Percentiles rank a stretch among this genome's conserved stretches.
phyloP scores from a whole-genome alignment of 1,284 basidiomycete species.

The Ganoderma boninense region DNA sequence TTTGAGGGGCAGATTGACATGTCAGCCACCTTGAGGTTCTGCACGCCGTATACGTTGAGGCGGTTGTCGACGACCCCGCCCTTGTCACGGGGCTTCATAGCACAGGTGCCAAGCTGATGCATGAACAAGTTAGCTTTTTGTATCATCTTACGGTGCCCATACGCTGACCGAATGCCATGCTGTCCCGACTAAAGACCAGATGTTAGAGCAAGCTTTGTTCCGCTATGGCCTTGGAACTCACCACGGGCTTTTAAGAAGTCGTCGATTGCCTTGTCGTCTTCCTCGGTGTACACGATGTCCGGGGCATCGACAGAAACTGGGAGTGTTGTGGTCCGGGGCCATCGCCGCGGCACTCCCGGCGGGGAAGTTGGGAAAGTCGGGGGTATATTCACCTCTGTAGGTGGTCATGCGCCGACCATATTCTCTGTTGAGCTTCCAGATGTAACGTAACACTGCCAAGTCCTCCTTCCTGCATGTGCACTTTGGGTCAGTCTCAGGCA shows the following conservation, averaged over 20 bases:
- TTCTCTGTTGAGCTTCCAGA: constrained; percentile 67
- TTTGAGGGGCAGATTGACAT: constrained; percentile 48
- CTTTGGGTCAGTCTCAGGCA: background rate
- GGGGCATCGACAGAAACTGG: constrained; percentile 54
- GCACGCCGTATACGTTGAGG: constrained; percentile 70
- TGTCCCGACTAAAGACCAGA: background rate
- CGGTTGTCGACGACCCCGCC: constrained; percentile 69
- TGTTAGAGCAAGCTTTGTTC: background rate
- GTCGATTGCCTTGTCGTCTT: constrained; percentile 63
- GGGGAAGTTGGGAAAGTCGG: constrained; percentile 58
- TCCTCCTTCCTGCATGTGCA: constrained; percentile 48
- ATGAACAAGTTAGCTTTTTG: background rate
- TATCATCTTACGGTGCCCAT: too few relatives aligned
- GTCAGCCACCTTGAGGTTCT: constrained; percentile 67
- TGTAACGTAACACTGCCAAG: constrained; percentile 58
- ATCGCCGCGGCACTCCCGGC: constrained; percentile 51
- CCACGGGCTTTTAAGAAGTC: constrained; percentile 44
- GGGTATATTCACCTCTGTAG: constrained; percentile 60
- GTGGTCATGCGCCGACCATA: constrained; percentile 61
- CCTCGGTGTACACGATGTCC: constrained; percentile 59
- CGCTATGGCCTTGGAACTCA: constrained; percentile 26
- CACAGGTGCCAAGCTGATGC: constrained; percentile 66
- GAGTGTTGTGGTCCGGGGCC: constrained; percentile 23
- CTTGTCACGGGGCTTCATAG: constrained; percentile 66
- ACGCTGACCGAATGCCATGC: constrained; percentile 65